Conservation (phyloP, 257 asterid species). For the Nicotiana otophora region DNA sequence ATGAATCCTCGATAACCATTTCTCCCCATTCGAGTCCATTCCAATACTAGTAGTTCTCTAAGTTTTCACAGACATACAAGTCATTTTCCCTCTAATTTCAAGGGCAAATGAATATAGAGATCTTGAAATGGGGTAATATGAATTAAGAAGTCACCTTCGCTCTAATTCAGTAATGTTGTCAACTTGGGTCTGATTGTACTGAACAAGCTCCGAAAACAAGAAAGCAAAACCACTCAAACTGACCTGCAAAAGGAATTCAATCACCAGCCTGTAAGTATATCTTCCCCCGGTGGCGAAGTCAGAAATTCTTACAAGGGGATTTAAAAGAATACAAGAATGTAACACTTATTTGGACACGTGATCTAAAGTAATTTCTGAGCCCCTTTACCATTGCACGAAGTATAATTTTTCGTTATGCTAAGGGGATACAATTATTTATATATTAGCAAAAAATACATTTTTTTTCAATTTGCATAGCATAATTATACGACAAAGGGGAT, state of each 20-base stretch:
- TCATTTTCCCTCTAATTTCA: background rate
- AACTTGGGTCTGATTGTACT: constrained; percentile 89
- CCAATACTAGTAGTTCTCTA: background rate
- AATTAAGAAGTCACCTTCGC: constrained; percentile 40
- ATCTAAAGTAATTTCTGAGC: no score
- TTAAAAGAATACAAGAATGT: background rate
- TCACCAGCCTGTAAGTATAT: background rate
- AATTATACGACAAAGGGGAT: no score
- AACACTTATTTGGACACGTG: background rate
- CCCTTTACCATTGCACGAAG: no score
- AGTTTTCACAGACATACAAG: background rate
- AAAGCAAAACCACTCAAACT: constrained; percentile 84
- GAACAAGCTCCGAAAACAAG: constrained; percentile 91
- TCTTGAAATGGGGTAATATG: background rate
- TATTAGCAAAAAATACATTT: no score
- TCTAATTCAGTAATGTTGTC: constrained; percentile 78
- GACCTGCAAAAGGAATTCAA: constrained; percentile 40
- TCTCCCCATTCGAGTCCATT: background rate
- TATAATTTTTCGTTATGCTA: no score
- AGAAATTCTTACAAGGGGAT: no score
- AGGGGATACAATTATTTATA: no score
- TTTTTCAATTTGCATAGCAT: no score
- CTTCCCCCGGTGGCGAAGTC: background rate
- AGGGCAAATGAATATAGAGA: no score
- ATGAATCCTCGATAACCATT: background rate